Evolutionary conservation across 75 land plant species (phyloP), one percentile per base, ranked within the genome.

Genomic region (Larix kaempferi): DNA sequence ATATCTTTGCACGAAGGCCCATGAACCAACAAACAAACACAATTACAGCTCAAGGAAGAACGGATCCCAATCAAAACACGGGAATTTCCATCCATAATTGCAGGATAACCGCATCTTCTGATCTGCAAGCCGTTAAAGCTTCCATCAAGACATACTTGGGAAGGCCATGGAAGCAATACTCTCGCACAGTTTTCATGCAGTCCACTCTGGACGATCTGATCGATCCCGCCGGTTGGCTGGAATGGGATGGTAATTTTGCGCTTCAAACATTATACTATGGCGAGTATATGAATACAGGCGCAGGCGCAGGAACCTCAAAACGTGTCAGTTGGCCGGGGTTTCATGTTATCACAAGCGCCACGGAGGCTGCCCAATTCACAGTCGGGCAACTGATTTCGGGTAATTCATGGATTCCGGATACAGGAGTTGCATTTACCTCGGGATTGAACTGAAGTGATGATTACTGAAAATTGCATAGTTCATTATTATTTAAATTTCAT

Each of bases 81-180:
- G 80, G 82, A 26, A 56, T 78, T 27, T 60, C 82, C 12, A 49
- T 81, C 26, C 79, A 76, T 6, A 76, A 77, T 37, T 81, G 82
- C 73, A 75, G 26, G 10, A 16, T 56, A 11, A 26, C 25, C 10
- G 81, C 74, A 16, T 27, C 56, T 2, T 12, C 78, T 1, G 81
- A 52, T 71, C 57, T 67, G 3, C 21, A 19, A 37, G 19, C 44
- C 2, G 62, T 56, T 16, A 25, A 26, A 26, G 55, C 5, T 3
- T 52, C 71, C 6, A 33, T 67, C n/a, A 19, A 67, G 12, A 74
- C 59, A 16, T 74, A 22, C 3, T 63, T 74, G 19, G 76, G 76
- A 15, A 52, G 76, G 27, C 76, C 76, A 19, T 74, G 60, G 76
- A 74, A 55, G 25, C 21, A 74, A 29, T 74, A 74, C 59, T 74